Base-by-base conservation (phyloP, 2,329 filamentous ascomycete genomes). In the Arachnomyces sp. region DNA sequence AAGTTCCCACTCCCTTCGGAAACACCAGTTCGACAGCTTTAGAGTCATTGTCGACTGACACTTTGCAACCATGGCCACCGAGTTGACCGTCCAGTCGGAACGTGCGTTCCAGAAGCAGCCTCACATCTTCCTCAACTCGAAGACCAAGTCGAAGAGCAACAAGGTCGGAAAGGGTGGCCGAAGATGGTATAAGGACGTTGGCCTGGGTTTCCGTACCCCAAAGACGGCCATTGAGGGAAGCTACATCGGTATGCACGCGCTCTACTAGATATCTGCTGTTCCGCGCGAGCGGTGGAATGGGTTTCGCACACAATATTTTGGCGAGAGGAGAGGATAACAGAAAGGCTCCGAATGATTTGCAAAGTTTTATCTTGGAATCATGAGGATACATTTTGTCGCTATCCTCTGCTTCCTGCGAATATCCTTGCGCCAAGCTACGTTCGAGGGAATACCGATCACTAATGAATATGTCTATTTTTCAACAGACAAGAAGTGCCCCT, bases 51-150 rank as follows among this genome's bases (percentile, higher is more conserved):
- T 66, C 61, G 60, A 45, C 47, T 50, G 52, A 38, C 38, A 59
- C 58, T 69, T 67, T 69, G 74, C 73, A 77, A 80, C 69, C 72
- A 95, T 94, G 88, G 88, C 88, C 71, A 95, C 88, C 80, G 88
- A 95, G 80, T 80, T 95, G 77, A 94, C 88, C 72, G 92, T 98
- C 74, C 92, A 98, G 84, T 93, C 87, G 71, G 92, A 98, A 84
- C 90, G 92, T 78, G 92, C 92, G 80, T 98, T 86, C 86, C 92
- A 96, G 77, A 98, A 98, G 84, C 90, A 98, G 82, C 92, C 92
- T 72, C 92, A 98, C 76, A 95, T 98, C 80, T 98, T 96, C 86
- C 82, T 86, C 66, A 95, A 96, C 84, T 78, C 84, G 69, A 98
- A 98, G 84, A 75, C 77, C 71, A 87, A 88, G 79, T 74, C 81